Evolutionary conservation across 805 yeast genomes (phyloP), one percentile per base, ranked within the genome.

Genomic region (Saccharomycopsis sp.): DNA sequence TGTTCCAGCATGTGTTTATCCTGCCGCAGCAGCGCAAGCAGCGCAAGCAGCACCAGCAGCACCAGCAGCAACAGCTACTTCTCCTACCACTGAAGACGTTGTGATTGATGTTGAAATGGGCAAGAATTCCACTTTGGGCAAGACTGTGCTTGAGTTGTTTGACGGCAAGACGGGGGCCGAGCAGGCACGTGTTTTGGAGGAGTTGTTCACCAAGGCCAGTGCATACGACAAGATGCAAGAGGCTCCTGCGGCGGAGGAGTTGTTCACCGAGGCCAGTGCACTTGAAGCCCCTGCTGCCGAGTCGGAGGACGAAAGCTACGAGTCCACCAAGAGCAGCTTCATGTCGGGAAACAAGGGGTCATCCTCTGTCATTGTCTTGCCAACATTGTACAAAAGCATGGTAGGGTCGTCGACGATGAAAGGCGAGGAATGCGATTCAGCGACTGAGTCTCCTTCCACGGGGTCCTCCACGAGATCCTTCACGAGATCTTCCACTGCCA

Each of bases 341-440:
- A 10, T 8, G 12, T 6, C 15, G 3, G 15, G 18, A 4, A 7
- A 10, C 8, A 36, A 22, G n/a, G 33, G 37, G 6, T 36, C 41
- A 4, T 22, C 38, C 6, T 40, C 41, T 7, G 29, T 41, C 7
- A 16, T 39, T 3, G 35, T 39, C 29, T 41, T 41, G 29, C 45
- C 45, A 18, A n/a, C n/a, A n/a, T n/a, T n/a, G n/a, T n/a, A n/a
- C n/a, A n/a, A n/a, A n/a, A n/a, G n/a, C n/a, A n/a, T n/a, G n/a
- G n/a, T n/a, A n/a, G n/a, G n/a, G n/a, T n/a, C n/a, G n/a, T n/a
- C n/a, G n/a, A n/a, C n/a, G n/a, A n/a, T n/a, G n/a, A n/a, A n/a
- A n/a, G n/a, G n/a, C n/a, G n/a, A n/a, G n/a, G n/a, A n/a, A n/a
- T n/a, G n/a, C n/a, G n/a, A n/a, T n/a, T n/a, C n/a, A n/a, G n/a